Conservation (phyloP, 2,329 filamentous ascomycete genomes). For the Coleophoma cylindrospora region DNA sequence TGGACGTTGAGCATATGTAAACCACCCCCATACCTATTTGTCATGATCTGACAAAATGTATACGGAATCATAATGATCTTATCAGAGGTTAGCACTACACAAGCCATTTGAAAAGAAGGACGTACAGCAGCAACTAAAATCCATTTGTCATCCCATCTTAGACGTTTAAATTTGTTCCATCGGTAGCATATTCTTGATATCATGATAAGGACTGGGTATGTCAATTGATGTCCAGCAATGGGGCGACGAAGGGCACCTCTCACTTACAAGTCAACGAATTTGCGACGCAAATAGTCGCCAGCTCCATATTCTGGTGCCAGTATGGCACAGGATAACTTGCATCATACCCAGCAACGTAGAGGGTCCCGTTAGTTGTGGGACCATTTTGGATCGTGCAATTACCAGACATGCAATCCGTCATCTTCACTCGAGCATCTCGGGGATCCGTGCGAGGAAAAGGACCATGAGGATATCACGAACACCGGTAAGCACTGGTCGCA, state of each 20-base stretch:
- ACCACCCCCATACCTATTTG: constrained; percentile 20
- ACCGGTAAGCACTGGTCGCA: no score
- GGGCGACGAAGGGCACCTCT: no score
- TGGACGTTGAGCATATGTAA: constrained; percentile 20
- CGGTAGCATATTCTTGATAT: constrained; percentile 20
- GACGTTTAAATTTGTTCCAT: constrained; percentile 16
- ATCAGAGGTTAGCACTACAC: neutral
- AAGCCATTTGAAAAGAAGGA: neutral
- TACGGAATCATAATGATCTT: constrained; percentile 21
- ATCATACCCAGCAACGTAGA: constrained; percentile 16
- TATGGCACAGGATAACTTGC: constrained; percentile 14
- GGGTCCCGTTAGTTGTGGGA: constrained; percentile 14
- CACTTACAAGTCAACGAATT: constrained; percentile 22
- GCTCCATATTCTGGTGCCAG: constrained; percentile 22
- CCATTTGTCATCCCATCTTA: constrained; percentile 23
- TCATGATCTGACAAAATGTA: constrained; percentile 18
- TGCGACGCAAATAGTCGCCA: constrained; percentile 17
- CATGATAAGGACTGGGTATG: constrained; percentile 19
- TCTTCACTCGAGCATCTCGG: neutral
- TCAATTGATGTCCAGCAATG: neutral
- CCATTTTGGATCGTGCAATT: constrained; percentile 14
- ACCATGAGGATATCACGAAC: neutral
- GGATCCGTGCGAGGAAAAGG: neutral
- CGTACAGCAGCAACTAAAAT: constrained; percentile 23
- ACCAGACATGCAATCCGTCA: constrained; percentile 1